Evolutionary conservation across 1,284 basidiomycete genomes (phyloP).

Genomic region (Cryptococcus sp.): DNA sequence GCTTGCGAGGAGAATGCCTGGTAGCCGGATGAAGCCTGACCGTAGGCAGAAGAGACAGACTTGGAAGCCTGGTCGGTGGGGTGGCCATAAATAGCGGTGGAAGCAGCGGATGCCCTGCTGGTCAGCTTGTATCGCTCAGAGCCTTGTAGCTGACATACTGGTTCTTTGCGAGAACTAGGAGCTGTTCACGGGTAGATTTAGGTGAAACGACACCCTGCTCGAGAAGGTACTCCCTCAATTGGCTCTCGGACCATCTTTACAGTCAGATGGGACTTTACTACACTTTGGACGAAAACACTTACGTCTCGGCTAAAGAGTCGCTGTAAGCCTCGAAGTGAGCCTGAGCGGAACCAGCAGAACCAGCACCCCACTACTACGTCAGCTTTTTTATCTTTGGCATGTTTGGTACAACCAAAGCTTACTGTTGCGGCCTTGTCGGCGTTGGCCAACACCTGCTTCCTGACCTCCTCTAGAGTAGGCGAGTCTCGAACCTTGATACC

Average conservation of each 20-base stretch:
- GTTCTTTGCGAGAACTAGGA: slow-evolving; percentile 69
- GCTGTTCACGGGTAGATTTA: slow-evolving; percentile 69
- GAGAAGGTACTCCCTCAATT: slow-evolving; percentile 75
- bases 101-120: slow-evolving; percentile 47
- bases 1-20: slow-evolving; percentile 36
- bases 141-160: slow-evolving; percentile 44
- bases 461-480: slow-evolving; percentile 42
- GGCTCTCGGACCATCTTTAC: slow-evolving; percentile 72
- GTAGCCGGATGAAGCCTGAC: slow-evolving; percentile 49
- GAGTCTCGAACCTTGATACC: slow-evolving; percentile 58
- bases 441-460: slow-evolving; percentile 53
- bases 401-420: slow-evolving; percentile 18
- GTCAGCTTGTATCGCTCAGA: slow-evolving; percentile 16
- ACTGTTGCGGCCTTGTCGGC: slow-evolving; percentile 53
- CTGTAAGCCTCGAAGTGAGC: slow-evolving; percentile 57
- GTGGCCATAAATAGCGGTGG: slow-evolving; percentile 56
- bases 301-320: slow-evolving; percentile 49
- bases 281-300: no score
- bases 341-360: slow-evolving; percentile 65
- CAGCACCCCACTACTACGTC: slow-evolving; percentile 51
- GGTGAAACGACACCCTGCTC: slow-evolving; percentile 80
- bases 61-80: slow-evolving; percentile 46
- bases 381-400: slow-evolving; percentile 24
- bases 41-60: slow-evolving; percentile 49
- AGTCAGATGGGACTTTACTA: slow-evolving; percentile 1